Evolutionary conservation across 2,329 filamentous ascomycete genomes (phyloP).

Genomic region (Pseudocercospora macadamiae): DNA sequence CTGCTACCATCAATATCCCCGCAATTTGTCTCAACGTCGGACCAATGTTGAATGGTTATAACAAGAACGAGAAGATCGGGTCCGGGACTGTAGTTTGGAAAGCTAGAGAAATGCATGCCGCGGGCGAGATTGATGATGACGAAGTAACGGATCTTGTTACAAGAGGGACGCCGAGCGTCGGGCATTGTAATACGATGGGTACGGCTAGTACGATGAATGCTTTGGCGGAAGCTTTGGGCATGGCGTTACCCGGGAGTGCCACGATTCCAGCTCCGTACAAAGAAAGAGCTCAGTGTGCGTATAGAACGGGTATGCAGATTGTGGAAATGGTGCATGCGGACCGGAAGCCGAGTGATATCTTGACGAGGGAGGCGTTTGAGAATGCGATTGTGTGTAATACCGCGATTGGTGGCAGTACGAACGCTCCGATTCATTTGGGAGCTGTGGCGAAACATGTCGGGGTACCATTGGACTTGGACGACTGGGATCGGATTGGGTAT

Average conservation of each 20-base stretch:
- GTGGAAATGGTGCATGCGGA: conserved; percentile 37
- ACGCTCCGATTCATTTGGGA: conserved; percentile 60
- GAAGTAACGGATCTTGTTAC: conserved; percentile 34
- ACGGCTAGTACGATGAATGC: conserved; percentile 40
- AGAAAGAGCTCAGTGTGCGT: conserved; percentile 36
- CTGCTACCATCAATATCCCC: conserved; percentile 36
- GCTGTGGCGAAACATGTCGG: conserved; percentile 60
- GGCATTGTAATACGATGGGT: conserved; percentile 39
- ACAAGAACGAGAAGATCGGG: conserved; percentile 25
- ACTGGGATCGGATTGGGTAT: conserved; percentile 58
- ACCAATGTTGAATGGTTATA: conserved; percentile 38
- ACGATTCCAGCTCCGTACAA: conserved; percentile 36
- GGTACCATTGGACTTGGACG: conserved; percentile 54
- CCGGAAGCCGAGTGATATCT: conserved; percentile 54
- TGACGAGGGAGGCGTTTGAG: conserved; percentile 60
- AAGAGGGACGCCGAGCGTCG: conserved; percentile 32
- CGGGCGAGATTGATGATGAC: conserved; percentile 33
- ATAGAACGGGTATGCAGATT: conserved; percentile 36
- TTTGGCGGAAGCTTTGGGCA: conserved; percentile 36
- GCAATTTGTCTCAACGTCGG: conserved; percentile 38
- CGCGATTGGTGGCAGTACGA: conserved; percentile 60
- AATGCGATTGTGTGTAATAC: conserved; percentile 60
- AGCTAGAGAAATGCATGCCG: conserved; percentile 35
- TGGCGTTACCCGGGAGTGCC: conserved; percentile 36
- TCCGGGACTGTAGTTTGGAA: conserved; percentile 38